Base-by-base conservation (phyloP, 768 basidiomycete species). In the Suillus cothurnatus region DNA sequence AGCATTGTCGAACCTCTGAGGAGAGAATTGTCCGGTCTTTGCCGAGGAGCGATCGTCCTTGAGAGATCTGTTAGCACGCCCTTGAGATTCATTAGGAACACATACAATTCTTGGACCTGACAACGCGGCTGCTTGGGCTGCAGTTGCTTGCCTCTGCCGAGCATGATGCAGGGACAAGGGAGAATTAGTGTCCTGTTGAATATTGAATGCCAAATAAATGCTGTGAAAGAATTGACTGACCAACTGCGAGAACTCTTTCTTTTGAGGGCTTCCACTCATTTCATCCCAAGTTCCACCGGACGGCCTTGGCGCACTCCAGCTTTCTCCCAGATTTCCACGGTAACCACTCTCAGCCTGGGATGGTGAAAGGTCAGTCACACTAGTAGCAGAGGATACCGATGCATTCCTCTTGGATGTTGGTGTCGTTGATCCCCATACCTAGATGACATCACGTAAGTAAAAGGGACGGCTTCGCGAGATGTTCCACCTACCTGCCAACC, bases 241-340 rank as follows among this genome's bases (percentile, higher is more conserved):
- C 77, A 85, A 63, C 67, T 83, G 78, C 53, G 79, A 75, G 55
- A 81, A 80, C 58, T 86, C 86, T 68, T 82, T 84, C 72, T 81
- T 84, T 69, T 82, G 78, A 19, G 85, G 82, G 64, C 78, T 83
- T 63, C 75, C 82, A 61, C 70, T 78, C 60, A 79, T 67, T 64
- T 89, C 89, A 63, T 88, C 89, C 88, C 89, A 90, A 26, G 83
- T 79, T 36, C 82, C 86, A 66, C 83, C 85, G 19, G 82, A 75
- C 32, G 85, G 76, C 55, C 88, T 80, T 5, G 84, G 76, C 23
- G 76, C 65, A n/a, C 77, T 76, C 87, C 88, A 89, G 36, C 78
- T 77, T 57, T 88, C 88, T 6, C 74, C 77, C 23, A 84, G 71
- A 64, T 77, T 81, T 26, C 81, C 70, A 58, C 84, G 85, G 67